These are phyloP conservation scores for Geranium rotundifolium DNA, from an alignment of 345 rosid species.

Conservation along the genomic window DNA sequence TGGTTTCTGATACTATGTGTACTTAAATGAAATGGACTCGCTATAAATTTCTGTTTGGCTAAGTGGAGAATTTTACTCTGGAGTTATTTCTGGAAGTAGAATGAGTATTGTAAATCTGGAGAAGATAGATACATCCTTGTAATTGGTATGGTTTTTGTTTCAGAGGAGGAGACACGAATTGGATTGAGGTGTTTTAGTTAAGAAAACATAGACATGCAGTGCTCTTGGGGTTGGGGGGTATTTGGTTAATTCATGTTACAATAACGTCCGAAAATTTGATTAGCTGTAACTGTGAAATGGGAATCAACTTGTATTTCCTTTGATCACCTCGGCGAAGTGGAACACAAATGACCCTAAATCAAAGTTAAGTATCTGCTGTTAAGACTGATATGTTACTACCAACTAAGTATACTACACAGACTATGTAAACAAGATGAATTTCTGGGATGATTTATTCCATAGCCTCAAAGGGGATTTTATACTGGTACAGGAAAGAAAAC, in stretches of 20 bases:
- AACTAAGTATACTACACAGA: background rate
- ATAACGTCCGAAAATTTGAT: background rate
- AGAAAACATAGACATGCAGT: background rate
- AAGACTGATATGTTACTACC: background rate
- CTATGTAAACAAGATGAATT: too few relatives aligned
- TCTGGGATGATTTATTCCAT: too few relatives aligned
- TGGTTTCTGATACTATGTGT: background rate
- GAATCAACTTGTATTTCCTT: background rate
- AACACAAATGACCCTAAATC: background rate
- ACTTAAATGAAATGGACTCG: background rate
- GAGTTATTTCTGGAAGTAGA: too few relatives aligned
- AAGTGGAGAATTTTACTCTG: too few relatives aligned
- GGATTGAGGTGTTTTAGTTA: background rate
- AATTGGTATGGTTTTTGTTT: too few relatives aligned
- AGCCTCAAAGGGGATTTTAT: too few relatives aligned
- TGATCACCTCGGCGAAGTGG: background rate
- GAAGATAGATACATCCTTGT: too few relatives aligned
- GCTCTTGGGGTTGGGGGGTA: background rate
- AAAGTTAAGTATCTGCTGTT: background rate
- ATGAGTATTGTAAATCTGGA: too few relatives aligned
- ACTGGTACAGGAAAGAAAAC: too few relatives aligned
- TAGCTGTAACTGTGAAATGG: background rate
- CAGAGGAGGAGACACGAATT: too few relatives aligned
- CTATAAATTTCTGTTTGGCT: too few relatives aligned
- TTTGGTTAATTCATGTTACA: too few relatives aligned